These are phyloP conservation scores for Neobulgaria alba DNA, from an alignment of 2,329 filamentous ascomycete species.

Conservation along the genomic window DNA sequence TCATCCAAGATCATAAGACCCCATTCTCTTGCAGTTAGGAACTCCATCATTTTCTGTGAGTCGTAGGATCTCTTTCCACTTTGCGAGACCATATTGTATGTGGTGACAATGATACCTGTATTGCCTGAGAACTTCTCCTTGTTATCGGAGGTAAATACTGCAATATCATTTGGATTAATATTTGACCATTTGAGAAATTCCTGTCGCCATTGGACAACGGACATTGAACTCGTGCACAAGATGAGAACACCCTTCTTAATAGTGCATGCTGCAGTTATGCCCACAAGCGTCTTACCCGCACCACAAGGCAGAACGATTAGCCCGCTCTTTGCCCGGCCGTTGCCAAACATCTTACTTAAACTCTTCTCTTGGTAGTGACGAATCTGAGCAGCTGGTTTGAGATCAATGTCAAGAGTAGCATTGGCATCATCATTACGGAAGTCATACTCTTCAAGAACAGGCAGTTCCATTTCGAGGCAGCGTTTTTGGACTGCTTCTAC, in stretches of 20 bases:
- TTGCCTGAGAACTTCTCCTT: conserved; percentile 80
- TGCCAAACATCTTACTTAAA: conserved; percentile 98
- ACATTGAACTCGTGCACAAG: conserved; percentile 95
- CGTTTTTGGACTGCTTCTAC: conserved; percentile 85
- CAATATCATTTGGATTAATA: conserved; percentile 86
- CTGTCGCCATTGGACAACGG: conserved; percentile 89
- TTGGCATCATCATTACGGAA: conserved; percentile 88
- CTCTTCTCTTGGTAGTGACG: conserved; percentile 95
- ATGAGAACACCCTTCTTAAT: conserved; percentile 96
- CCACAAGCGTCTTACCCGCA: conserved; percentile 92
- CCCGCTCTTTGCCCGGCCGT: conserved; percentile 91
- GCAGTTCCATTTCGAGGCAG: conserved; percentile 77
- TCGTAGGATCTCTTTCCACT: conserved; percentile 82
- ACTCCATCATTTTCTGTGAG: conserved; percentile 95
- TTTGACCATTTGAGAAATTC: conserved; percentile 99
- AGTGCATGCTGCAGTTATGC: conserved; percentile 96
- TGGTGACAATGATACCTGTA: conserved; percentile 94
- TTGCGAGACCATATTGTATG: conserved; percentile 98
- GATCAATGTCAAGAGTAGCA: conserved; percentile 84
- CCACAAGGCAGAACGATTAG: conserved; percentile 96
- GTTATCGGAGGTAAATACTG: conserved; percentile 88
- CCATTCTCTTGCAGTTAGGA: conserved; percentile 84
- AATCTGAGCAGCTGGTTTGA: conserved; percentile 83
- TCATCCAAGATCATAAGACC: conserved; percentile 95
- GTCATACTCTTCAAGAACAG: conserved; percentile 93